Evolutionary conservation across 164 flowering plant species (phyloP).

Genomic region (Chimonanthus salicifolius): DNA sequence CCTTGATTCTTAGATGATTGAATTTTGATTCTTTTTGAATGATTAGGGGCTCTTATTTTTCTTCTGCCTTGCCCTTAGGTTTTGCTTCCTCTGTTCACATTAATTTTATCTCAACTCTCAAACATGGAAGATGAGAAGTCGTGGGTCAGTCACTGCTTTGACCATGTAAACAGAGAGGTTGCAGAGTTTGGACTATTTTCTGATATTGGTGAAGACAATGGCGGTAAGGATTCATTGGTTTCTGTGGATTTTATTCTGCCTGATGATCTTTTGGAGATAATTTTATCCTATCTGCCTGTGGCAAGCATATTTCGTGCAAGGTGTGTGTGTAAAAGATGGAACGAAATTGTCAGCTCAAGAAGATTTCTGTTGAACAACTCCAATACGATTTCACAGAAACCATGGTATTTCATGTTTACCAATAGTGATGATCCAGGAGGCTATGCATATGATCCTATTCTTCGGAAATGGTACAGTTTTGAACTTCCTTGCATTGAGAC

Average conservation of each 20-base stretch:
- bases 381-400: constrained; percentile 41
- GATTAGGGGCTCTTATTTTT: background rate
- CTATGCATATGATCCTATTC: constrained; percentile 78
- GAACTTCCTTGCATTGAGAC: constrained; percentile 69
- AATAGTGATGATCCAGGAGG: constrained; percentile 70
- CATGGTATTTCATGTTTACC: constrained; percentile 97
- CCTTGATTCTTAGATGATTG: background rate
- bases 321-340: constrained; percentile 88
- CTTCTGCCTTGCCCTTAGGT: background rate
- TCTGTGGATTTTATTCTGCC: constrained; percentile 67
- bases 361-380: constrained; percentile 68
- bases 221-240: constrained; percentile 27
- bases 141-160: constrained; percentile 20
- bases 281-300: constrained; percentile 64
- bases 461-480: constrained; percentile 71
- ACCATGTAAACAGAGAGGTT: constrained; percentile 15
- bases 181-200: constrained; percentile 36
- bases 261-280: constrained; percentile 80
- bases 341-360: constrained; percentile 57
- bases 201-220: constrained; percentile 37
- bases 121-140: constrained; percentile 26
- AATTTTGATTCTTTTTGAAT: background rate
- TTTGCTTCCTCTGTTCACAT: background rate
- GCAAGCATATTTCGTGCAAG: constrained; percentile 80
- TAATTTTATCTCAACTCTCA: background rate